Percentiles rank a stretch among this genome's conserved stretches.
These are phyloP conservation scores for Tilletia indica DNA, from an alignment of 1,284 basidiomycete genomes.

Conservation along the genomic window DNA sequence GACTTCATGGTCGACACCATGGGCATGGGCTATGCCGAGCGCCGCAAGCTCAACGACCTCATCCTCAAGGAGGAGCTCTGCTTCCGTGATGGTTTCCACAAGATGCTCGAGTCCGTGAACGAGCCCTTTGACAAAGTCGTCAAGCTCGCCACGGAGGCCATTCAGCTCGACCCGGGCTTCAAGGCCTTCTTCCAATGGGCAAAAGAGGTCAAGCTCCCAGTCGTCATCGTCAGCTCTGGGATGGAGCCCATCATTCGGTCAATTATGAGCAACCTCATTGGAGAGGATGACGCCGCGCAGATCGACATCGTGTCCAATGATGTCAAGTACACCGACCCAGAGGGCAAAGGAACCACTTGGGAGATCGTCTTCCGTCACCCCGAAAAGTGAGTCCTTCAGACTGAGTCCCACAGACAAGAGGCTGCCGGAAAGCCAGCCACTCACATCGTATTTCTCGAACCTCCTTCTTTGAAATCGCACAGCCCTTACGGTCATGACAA, in stretches of 20 bases:
- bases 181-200: conserved; percentile 54
- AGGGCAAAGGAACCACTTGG: conserved; percentile 50
- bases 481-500: conserved; percentile 55
- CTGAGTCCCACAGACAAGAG: neutral
- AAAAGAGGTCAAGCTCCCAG: conserved; percentile 52
- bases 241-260: conserved; percentile 54
- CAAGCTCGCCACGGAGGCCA: conserved; percentile 50
- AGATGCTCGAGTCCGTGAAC: conserved; percentile 52
- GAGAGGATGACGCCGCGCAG: conserved; percentile 52
- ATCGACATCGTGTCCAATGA: conserved; percentile 55
- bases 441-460: neutral
- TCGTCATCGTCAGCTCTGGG: conserved; percentile 54
- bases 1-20: conserved; percentile 56
- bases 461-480: neutral
- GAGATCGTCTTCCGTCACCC: conserved; percentile 54
- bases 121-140: conserved; percentile 52
- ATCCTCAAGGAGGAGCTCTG: conserved; percentile 49
- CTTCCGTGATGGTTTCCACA: conserved; percentile 54
- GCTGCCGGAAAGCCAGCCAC: neutral
- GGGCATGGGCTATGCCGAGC: conserved; percentile 55
- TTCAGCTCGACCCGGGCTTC: conserved; percentile 55
- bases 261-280: conserved; percentile 54
- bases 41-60: conserved; percentile 54
- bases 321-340: conserved; percentile 53
- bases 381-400: conserved; percentile 29